Evolutionary conservation across 78 protist genomes (phyloP).

Genomic region (slime mould (Dictyostelium discoideum)): dicty_2.7 NC_007090.3:3670001-3670500

Average conservation of each 20-base stretch:
- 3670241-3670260: not conserved
- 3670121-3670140: conserved; percentile 6
- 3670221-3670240: not conserved
- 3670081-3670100: not conserved
- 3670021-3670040: not conserved
- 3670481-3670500: not conserved
- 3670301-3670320: not conserved
- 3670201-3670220: not conserved
- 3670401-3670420: not conserved
- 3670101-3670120: not conserved
- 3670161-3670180: not conserved
- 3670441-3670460: not conserved
- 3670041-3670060: not conserved
- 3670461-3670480: not conserved
- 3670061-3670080: not conserved
- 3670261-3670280: not conserved
- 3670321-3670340: conserved; percentile 6
- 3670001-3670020: not conserved
- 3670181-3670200: not conserved
- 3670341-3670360: no score
- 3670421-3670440: not conserved
- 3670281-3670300: not conserved
- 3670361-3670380: not conserved
- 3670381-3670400: not conserved
- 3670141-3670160: not conserved